Conservation (phyloP, 1,139 yeast genomes). For the Saccharomyces hybrid region DNA sequence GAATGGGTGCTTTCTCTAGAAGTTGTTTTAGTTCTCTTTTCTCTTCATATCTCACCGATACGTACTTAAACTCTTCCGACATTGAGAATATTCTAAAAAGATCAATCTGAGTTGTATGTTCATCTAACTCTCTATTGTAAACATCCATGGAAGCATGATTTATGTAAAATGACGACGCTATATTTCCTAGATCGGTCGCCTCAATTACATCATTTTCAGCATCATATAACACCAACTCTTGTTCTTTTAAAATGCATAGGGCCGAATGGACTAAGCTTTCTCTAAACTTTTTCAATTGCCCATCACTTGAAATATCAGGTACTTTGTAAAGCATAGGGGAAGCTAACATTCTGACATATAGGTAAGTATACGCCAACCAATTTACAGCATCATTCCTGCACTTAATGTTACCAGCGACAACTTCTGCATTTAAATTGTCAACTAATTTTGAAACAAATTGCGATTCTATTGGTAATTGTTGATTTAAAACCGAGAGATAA, state of each 20-base stretch:
- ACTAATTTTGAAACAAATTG: constrained; percentile 65
- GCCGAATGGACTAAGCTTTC: constrained; percentile 74
- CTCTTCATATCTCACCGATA: constrained; percentile 86
- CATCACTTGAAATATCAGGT: constrained; percentile 42
- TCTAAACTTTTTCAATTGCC: constrained; percentile 44
- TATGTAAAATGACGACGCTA: constrained; percentile 85
- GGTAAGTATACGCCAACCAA: constrained; percentile 78
- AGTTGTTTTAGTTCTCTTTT: constrained; percentile 65
- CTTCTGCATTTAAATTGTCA: constrained; percentile 80
- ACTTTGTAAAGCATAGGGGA: constrained; percentile 58
- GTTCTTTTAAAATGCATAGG: constrained; percentile 45
- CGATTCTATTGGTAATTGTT: constrained; percentile 88
- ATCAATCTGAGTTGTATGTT: constrained; percentile 65
- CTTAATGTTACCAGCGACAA: constrained; percentile 63
- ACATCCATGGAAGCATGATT: constrained; percentile 59
- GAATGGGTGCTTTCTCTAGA: constrained; percentile 74
- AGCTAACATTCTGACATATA: constrained; percentile 70
- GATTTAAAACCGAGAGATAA: constrained; percentile 80
- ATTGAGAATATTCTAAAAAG: constrained; percentile 66
- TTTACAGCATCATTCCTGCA: constrained; percentile 57
- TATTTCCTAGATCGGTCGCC: constrained; percentile 73
- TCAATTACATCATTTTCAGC: constrained; percentile 39
- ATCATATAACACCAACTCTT: constrained; percentile 56
- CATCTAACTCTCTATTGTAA: constrained; percentile 55
- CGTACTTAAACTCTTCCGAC: constrained; percentile 78